Base-by-base conservation (phyloP, 2,329 filamentous ascomycete genomes). In the Tricladium varicosporioides region DNA sequence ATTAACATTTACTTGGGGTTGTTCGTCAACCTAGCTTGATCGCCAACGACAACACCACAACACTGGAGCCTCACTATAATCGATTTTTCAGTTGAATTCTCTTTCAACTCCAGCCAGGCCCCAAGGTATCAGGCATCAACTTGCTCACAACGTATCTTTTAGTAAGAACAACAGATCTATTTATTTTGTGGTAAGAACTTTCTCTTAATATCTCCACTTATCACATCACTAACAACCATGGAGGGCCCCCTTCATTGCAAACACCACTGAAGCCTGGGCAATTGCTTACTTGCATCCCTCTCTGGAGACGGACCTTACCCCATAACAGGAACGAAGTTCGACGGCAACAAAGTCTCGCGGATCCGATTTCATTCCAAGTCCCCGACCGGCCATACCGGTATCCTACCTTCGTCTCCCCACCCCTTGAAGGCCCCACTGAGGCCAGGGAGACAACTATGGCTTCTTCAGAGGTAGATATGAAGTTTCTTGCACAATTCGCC, bases 381-480 rank as follows among this genome's bases (percentile, higher is more conserved):
- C 15, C 9, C 40, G 40, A 43, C 15, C 3, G 9, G 15, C 40
- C 13, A 43, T 14, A 14, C 40, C 40, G 4, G 40, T 16, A 43
- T 43, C 15, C 13, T 16, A 14, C 10, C 40, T 9, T 9, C 13
- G 43, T n/a, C 36, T 40, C 36, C 36, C n/a, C 36, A 13, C 32
- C 32, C 32, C 32, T 36, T 10, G 36, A 27, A 27, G 22, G 7
- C 22, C 22, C 22, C 22, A 7, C 22, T 7, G 22, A 27, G 22
- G 22, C 22, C 22, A 27, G 4, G 7, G 7, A 27, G 22, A 7
- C 22, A 27, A 27, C 7, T 27, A 99, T 97, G 94, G 94, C 94
- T 76, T 94, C 92, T 71, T 94, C 92, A 60, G 91, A 96, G 76
- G 91, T 97, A 61, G 94, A 99, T 74, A 92, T 96, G 77, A 99